Evolutionary conservation across 177 flowering plant species (phyloP).

Genomic region (Vitis hybrid): DNA sequence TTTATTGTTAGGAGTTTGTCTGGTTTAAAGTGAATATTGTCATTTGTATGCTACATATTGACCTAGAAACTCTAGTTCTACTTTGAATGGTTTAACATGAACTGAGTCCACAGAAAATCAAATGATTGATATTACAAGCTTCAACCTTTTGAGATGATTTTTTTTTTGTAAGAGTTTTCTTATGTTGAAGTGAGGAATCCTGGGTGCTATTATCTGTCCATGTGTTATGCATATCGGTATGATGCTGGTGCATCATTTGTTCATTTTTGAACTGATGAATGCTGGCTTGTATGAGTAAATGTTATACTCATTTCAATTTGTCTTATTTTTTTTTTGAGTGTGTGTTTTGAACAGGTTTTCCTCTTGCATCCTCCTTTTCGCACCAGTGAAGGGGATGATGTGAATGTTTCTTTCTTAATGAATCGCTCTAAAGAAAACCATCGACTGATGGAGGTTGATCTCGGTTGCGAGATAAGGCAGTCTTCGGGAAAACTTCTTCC

Average conservation of each 20-base stretch:
- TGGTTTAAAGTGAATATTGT: not conserved
- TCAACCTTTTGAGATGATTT: too few relatives aligned
- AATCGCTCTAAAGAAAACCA: constrained; percentile 83
- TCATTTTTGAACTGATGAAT: constrained; percentile 4
- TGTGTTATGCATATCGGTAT: not conserved
- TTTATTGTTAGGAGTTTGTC: not conserved
- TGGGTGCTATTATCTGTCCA: not conserved
- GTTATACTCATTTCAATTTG: not conserved
- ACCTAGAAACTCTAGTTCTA: not conserved
- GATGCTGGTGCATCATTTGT: not conserved
- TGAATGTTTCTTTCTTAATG: constrained; percentile 62
- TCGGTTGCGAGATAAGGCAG: constrained; percentile 50
- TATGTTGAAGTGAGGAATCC: not conserved
- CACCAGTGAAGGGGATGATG: constrained; percentile 48
- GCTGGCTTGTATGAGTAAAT: not conserved
- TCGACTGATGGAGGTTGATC: constrained; percentile 82
- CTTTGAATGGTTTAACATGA: not conserved
- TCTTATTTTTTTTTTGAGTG: not conserved
- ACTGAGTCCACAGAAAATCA: not conserved
- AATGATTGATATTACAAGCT: not conserved
- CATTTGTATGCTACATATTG: not conserved
- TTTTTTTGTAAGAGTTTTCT: too few relatives aligned
- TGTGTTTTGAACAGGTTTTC: constrained; percentile 60
- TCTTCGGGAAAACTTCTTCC: constrained; percentile 51
- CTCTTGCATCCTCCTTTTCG: constrained; percentile 61